phyloP scores from a whole-genome alignment of 441 rosid species.

The Eutrema salsugineum region DNA sequence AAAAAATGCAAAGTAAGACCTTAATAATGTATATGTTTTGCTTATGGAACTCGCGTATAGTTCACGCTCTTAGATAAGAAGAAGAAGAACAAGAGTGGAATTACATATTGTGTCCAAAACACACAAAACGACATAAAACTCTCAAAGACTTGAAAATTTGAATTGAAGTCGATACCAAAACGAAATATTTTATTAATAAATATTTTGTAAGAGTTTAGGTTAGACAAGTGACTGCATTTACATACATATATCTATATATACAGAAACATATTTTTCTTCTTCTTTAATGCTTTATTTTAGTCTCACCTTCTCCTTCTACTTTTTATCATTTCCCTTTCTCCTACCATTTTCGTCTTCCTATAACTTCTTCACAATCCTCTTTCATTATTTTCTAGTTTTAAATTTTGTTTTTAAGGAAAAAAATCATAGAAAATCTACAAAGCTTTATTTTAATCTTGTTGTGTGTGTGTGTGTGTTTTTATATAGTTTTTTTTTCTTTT shows the following conservation, averaged over 20 bases:
- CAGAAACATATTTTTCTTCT: slow-evolving; percentile 18
- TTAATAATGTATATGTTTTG: not conserved
- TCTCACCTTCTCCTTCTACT: slow-evolving; percentile 39
- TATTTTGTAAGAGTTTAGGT: slow-evolving; percentile 32
- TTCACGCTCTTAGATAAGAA: slow-evolving; percentile 5
- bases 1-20: not conserved
- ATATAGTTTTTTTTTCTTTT: slow-evolving; percentile 29
- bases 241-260: slow-evolving; percentile 19
- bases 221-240: slow-evolving; percentile 57
- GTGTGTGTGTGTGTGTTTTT: slow-evolving; percentile 20
- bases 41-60: slow-evolving; percentile 13
- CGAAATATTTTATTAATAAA: not conserved
- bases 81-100: slow-evolving; percentile 1
- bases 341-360: slow-evolving; percentile 18
- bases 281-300: slow-evolving; percentile 33
- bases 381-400: slow-evolving; percentile 3
- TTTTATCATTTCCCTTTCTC: slow-evolving; percentile 39
- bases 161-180: slow-evolving; percentile 22
- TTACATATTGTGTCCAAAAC: slow-evolving; percentile 11
- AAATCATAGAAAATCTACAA: slow-evolving; percentile 10
- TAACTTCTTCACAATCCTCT: slow-evolving; percentile 24
- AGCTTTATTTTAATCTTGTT: slow-evolving; percentile 44
- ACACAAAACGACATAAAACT: slow-evolving; percentile 32
- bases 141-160: not conserved
- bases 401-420: slow-evolving; percentile 17